Evolutionary conservation across 257 asterid genomes (phyloP), one percentile per base, ranked within the genome.

Genomic region (Cinchona pubescens): DNA sequence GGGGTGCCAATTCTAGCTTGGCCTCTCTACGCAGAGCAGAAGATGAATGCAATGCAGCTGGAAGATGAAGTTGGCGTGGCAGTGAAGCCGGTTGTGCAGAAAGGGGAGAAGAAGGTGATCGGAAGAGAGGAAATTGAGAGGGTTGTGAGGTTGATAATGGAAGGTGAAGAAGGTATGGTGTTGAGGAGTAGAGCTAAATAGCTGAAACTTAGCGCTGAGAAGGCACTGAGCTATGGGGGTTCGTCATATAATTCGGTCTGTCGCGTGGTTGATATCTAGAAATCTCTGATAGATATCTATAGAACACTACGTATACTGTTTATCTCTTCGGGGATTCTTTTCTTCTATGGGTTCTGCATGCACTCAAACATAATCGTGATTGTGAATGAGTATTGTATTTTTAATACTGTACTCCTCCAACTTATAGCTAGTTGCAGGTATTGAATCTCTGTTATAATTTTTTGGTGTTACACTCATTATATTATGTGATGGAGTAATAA

Each of bases 21-120:
- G 92, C 92, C 88, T 1, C 82, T 88, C 15, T 86, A 77, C 25
- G 90, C 87, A 0, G 92, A 88, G 77, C 88, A 88, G 34, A 84
- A 61, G 71, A 84, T 84, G 92, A 86, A 88, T 10, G 82, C 90
- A 2, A 32, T 83, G 10, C 4, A 81, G 62, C 76, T 88, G 6
- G 75, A 35, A 25, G 87, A 84, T 85, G 89, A 84, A 18, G 60
- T 76, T 0, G 87, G 84, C 2, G 90, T 85, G 79, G 90, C 86
- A 12, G 60, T 86, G 53, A 76, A 67, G 72, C 69, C 77, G 19
- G 65, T 48, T 61, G 45, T 53, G 62, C 75, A 25, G 69, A 30
- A 34, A 0, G 79, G 71, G n/a, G n/a, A n/a, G 0, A 72, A 73
- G 27, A 79, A 29, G 2, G 70, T 82, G n/a, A 13, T 85, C 1